Conservation (phyloP, 805 yeast species). For the Lipomyces starkeyi region DNA sequence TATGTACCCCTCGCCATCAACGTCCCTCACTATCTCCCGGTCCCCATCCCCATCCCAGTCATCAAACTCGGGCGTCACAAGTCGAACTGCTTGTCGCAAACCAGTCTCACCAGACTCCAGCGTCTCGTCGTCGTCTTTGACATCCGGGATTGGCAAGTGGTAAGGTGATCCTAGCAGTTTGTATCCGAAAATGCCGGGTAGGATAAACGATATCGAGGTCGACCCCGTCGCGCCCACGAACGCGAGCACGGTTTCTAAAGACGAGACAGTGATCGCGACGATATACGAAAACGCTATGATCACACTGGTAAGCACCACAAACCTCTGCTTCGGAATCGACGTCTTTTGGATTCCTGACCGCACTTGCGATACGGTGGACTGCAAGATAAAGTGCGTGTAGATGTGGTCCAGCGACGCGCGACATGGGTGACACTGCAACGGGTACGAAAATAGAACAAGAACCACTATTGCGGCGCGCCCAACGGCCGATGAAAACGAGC, state of each 20-base stretch:
- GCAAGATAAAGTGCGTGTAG: slow-evolving; percentile 20
- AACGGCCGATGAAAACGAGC: slow-evolving; percentile 66
- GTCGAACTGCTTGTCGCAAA: slow-evolving; percentile 12
- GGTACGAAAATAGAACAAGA: slow-evolving; percentile 82
- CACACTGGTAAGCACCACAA: slow-evolving; percentile 50
- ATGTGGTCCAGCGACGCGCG: slow-evolving; percentile 81
- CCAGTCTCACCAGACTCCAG: slow-evolving; percentile 17
- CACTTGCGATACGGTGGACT: slow-evolving; percentile 44
- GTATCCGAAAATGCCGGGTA: slow-evolving; percentile 88
- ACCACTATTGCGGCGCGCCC: slow-evolving; percentile 83
- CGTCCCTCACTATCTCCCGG: slow-evolving; percentile 7
- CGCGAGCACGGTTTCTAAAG: slow-evolving; percentile 82
- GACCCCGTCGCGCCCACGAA: slow-evolving; percentile 94
- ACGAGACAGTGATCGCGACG: slow-evolving; percentile 68
- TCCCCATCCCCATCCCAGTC: slow-evolving; percentile 32
- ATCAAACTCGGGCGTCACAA: slow-evolving; percentile 28
- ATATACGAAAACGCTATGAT: slow-evolving; percentile 62
- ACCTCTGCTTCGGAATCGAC: slow-evolving; percentile 39
- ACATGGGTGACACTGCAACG: slow-evolving; percentile 90
- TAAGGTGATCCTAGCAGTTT: slow-evolving; percentile 59
- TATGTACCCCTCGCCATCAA: slow-evolving; percentile 27
- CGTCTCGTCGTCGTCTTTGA: slow-evolving; percentile 23
- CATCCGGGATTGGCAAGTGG: slow-evolving; percentile 28
- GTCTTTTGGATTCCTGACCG: slow-evolving; percentile 14
- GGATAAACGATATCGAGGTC: slow-evolving; percentile 85